Base-by-base conservation (phyloP, 345 rosid species). In the Ceriops zippeliana region DNA sequence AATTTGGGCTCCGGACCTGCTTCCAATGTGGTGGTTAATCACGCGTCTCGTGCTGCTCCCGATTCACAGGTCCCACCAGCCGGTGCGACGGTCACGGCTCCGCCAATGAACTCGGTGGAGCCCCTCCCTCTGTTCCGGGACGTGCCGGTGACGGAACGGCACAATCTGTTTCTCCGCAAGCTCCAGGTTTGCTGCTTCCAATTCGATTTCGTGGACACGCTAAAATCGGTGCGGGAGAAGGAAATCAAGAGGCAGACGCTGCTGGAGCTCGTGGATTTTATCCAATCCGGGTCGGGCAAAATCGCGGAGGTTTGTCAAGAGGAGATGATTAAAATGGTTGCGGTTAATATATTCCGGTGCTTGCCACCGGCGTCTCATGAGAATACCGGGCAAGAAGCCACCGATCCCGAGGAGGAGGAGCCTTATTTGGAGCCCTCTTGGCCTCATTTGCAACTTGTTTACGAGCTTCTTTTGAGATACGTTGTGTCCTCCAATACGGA, bases 371-470 rank as follows among this genome's bases (percentile, higher is more conserved):
- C 89, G 3, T 78, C 89, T 51, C 92, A 88, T 9, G 95, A 91
- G 70, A 92, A 82, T 34, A 92, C 96, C 1, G 98, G 96, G 16
- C 96, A 90, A 68, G 92, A 81, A 59, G 74, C 77, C 26, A 63
- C 82, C 0, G 96, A 92, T 75, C 95, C 89, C 0, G 96, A 92
- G 51, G 98, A 92, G 71, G 98, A 92, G 9, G 98, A 92, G 51
- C 92, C 89, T 0, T 88, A 86, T 76, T 73, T 86, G 78, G 98
- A 92, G 22, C 95, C 96, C 2, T 67, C 86, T 8, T 92, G 98
- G 96, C 91, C 92, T 58, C 98, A 92, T 84, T 79, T 92, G 70
- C 96, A 92, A 86, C 87, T 90, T 34, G 88, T 88, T 35, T 90
- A 92, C 27, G 98, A 90, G 81, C 74, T 92, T 46, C 70, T 92